A percentile compares a stretch with the other conserved stretches of the same genome.
These are phyloP conservation scores for Starmera pachycereana DNA, from an alignment of 805 yeast genomes.

Conservation along the genomic window DNA sequence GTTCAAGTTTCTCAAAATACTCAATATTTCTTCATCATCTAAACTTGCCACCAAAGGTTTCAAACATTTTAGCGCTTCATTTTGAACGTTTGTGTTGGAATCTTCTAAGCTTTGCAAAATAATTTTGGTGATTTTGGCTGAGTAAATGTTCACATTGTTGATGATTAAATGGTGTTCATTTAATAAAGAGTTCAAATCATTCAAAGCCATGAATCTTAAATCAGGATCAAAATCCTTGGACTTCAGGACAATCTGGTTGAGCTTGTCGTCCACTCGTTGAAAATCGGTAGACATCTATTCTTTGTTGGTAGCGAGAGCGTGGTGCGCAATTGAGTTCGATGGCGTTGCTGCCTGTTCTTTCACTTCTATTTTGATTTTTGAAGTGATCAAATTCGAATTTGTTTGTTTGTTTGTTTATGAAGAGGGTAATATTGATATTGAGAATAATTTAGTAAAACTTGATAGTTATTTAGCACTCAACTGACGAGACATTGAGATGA, in stretches of 20 bases:
- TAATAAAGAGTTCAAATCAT: conserved; percentile 48
- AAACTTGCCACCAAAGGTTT: conserved; percentile 24
- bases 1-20: conserved; percentile 11
- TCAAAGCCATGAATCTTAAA: conserved; percentile 75
- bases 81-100: conserved; percentile 61
- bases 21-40: conserved; percentile 15
- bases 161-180: conserved; percentile 18
- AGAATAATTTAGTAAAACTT: too few species aligned
- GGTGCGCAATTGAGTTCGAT: too few species aligned
- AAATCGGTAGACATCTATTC: conserved; percentile 12
- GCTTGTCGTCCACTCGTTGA: conserved; percentile 18
- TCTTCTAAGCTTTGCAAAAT: conserved; percentile 42
- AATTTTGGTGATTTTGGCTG: conserved; percentile 27
- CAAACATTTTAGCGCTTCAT: conserved; percentile 56
- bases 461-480: too few species aligned
- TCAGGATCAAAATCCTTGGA: conserved; percentile 70
- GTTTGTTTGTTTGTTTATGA: too few species aligned
- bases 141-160: conserved; percentile 18
- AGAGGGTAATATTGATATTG: too few species aligned
- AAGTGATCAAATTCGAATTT: too few species aligned
- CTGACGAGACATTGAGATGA: too few species aligned
- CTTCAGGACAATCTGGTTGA: conserved; percentile 25
- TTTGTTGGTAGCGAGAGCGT: neutral
- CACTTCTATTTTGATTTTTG: too few species aligned
- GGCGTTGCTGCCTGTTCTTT: too few species aligned